Evolutionary conservation across 208 protist species (phyloP).

Genomic region (Trypanosoma platydactyli): DNA sequence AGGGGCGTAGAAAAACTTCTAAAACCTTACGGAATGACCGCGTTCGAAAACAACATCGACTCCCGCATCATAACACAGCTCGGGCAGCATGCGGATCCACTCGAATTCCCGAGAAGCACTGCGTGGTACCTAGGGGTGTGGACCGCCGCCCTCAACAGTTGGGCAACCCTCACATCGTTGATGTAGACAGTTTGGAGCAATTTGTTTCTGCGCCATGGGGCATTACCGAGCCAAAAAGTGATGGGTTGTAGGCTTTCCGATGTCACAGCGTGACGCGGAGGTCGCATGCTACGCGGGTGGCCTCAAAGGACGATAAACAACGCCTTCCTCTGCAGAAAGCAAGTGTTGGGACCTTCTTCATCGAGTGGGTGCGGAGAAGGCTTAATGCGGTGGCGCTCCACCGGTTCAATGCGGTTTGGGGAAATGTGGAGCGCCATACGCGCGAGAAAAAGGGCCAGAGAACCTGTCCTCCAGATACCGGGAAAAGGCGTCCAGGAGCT

Average conservation of each 20-base stretch:
- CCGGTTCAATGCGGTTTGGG: slow-evolving; percentile 5
- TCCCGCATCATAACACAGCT: not conserved
- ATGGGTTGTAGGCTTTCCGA: not conserved
- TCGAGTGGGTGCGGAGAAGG: not conserved
- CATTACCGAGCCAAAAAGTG: not conserved
- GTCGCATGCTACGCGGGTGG: not conserved
- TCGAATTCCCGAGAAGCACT: not conserved
- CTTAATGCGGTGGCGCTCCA: not conserved
- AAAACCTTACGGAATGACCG: not conserved
- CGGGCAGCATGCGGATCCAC: not conserved
- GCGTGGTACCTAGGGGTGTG: not conserved
- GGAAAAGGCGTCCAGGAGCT: not conserved
- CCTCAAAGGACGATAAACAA: not conserved
- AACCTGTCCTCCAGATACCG: not conserved
- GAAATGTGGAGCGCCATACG: not conserved
- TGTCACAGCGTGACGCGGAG: not conserved
- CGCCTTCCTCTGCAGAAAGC: slow-evolving; percentile 4
- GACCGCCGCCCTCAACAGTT: not conserved
- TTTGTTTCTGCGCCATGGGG: not conserved
- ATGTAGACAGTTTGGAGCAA: not conserved
- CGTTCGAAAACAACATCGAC: not conserved
- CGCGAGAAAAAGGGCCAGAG: not conserved
- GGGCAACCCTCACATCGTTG: not conserved
- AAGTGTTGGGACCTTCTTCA: not conserved
- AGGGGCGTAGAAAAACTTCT: too few relatives aligned